These are phyloP conservation scores for Ogataea saltuana DNA, from an alignment of 805 yeast genomes.

Conservation along the genomic window DNA sequence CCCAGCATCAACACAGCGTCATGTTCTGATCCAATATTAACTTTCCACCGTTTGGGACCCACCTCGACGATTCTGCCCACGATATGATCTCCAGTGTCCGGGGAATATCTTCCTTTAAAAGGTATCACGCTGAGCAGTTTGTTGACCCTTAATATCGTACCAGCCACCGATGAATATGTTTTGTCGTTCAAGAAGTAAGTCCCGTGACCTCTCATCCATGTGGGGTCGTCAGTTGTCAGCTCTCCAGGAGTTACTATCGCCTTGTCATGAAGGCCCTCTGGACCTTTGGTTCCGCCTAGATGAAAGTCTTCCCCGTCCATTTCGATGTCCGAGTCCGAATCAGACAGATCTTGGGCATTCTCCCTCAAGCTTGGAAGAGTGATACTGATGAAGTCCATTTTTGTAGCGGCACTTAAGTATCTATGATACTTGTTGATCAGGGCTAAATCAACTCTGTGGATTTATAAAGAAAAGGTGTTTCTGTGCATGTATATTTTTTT, in stretches of 20 bases:
- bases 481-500: no score
- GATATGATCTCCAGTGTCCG: slow-evolving; percentile 96
- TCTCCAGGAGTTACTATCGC: slow-evolving; percentile 92
- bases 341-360: slow-evolving; percentile 17
- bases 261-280: slow-evolving; percentile 24
- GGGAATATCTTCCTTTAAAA: slow-evolving; percentile 80
- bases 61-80: slow-evolving; percentile 94
- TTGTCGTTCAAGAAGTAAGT: slow-evolving; percentile 75
- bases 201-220: slow-evolving; percentile 99
- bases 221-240: slow-evolving; percentile 89
- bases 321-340: slow-evolving; percentile 28
- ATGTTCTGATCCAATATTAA: slow-evolving; percentile 92
- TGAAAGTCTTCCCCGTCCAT: slow-evolving; percentile 16
- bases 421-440: no score
- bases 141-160: slow-evolving; percentile 83
- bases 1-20: slow-evolving; percentile 93
- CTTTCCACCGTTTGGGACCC: slow-evolving; percentile 93
- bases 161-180: slow-evolving; percentile 91
- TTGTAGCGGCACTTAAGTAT: no score
- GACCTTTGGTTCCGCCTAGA: slow-evolving; percentile 1
- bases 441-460: no score
- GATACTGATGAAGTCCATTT: slow-evolving; percentile 33
- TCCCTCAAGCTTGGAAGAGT: slow-evolving; percentile 22
- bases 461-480: no score
- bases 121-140: slow-evolving; percentile 84